Conservation (phyloP, 768 basidiomycete species). For the Lactarius hatsudake region DNA sequence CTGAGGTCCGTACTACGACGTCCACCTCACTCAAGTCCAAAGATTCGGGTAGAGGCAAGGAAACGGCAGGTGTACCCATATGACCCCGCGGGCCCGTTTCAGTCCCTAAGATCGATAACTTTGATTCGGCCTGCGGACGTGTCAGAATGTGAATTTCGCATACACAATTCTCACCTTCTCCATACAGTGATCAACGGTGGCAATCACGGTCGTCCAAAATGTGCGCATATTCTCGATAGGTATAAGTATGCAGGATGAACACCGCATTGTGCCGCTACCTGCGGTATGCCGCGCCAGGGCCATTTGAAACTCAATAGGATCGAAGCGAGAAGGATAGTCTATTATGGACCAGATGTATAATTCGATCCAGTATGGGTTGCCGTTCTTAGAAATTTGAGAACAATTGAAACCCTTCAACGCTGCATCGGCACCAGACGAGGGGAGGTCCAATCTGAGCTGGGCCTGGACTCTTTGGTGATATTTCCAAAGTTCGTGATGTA, state of each 20-base stretch:
- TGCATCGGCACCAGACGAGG: not conserved
- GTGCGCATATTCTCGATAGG: not conserved
- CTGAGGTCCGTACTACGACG: not conserved
- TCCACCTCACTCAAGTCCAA: not conserved
- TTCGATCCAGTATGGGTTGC: not conserved
- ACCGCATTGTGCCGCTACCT: not conserved
- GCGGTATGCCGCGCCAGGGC: not conserved
- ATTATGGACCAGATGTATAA: not conserved
- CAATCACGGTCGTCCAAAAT: not conserved
- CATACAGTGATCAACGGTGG: not conserved
- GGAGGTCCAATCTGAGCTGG: not conserved
- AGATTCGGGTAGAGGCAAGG: slow-evolving; percentile 32
- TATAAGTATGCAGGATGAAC: not conserved
- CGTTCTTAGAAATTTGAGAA: not conserved
- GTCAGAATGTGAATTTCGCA: not conserved
- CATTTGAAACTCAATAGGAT: slow-evolving; percentile 8
- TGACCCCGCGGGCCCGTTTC: not conserved
- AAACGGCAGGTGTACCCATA: not conserved
- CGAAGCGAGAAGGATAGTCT: not conserved
- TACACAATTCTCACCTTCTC: not conserved
- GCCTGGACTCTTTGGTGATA: not conserved
- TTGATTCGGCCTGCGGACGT: not conserved
- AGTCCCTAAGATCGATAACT: not conserved
- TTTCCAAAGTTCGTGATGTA: slow-evolving; percentile 15
- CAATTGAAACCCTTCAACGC: not conserved